Base-by-base conservation (phyloP, 495 filamentous ascomycete species). In the Lindgomyces ingoldianus region DNA sequence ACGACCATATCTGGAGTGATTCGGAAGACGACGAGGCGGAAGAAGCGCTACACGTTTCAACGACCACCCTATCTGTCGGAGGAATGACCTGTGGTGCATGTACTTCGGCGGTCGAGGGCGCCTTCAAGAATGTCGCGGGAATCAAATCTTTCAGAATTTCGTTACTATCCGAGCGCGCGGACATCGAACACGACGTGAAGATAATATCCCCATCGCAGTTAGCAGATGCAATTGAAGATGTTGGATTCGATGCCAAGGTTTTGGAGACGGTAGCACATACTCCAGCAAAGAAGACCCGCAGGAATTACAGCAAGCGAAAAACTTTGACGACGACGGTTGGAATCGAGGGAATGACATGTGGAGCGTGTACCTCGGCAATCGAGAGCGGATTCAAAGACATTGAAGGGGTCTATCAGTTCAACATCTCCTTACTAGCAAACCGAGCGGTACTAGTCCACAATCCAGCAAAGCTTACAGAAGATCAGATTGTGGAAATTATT, bases 51-150 rank as follows among this genome's bases (percentile, higher is more conserved):
- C 56, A 53, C 16, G 60, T 84, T 18, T 86, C 86, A 9, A 86
- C 83, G 3, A 97, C 92, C 10, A 98, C 90, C 0, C 77, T 98
- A 45, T 87, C 90, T 18, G 87, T 98, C n/a, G 89, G 92, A 67
- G 94, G 94, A 25, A 98, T 98, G 94, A 98, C 94, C 6, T 97
- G 93, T 72, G 93, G 93, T 45, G 91, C 93, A 33, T 98, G 93
- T 71, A 96, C 93, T 8, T 90, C 91, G 51, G 91, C 93, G 0
- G 84, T 98, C 19, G 91, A 97, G 75, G 84, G 87, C 49, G 89
- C 86, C 10, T 89, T 96, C 77, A 85, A 81, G 60, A 77, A 81
- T 57, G 75, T 78, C 0, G 45, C 76, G 9, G 77, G 77, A 0
- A 68, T 80, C 55, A 72, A 73, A 48, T 65, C 66, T 26, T 76